Base-by-base conservation (phyloP, 148 eudicot genomes). In the Dysphania ambrosioides region DNA sequence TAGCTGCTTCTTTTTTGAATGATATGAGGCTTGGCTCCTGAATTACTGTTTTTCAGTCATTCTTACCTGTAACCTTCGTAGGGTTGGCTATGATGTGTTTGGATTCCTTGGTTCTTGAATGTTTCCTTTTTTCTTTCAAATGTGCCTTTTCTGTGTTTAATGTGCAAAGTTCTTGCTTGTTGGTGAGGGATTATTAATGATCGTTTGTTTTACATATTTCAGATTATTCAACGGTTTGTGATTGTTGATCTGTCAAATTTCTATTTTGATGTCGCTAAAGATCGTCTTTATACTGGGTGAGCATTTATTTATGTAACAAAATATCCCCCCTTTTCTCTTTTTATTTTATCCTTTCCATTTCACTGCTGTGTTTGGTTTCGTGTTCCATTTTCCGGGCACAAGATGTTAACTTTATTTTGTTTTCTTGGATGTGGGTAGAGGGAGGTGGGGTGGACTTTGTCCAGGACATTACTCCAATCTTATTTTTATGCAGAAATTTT, bases 201-300 rank as follows among this genome's bases (percentile, higher is more conserved):
- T 64, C 47, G n/a, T 55, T 80, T 75, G 32, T 70, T 40, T 75
- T 41, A 64, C 38, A 11, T 53, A 59, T 73, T 44, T 57, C 93
- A 92, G 98, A 90, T 79, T 64, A 87, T 95, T 77, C 98, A 95
- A 71, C 90, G 97, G 74, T 95, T 92, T 72, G 93, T 89, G 75
- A 87, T 95, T 63, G 97, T 95, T 68, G 98, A 95, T 85, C 90
- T 95, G 77, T 95, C 98, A 85, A 95, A 92, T 79, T 95, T 95
- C 84, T 95, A 95, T 83, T 83, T 95, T 72, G 97, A 95, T 72
- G 93, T 90, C 38, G 96, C 98, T 68, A 95, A 95, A 82, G 97
- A 95, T 82, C 90, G 98, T 76, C 91, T 95, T 66, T 95, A 95
- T 80, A 93, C 87, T 31, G 98, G 98, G 97, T 95, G 83, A 85